Evolutionary conservation across 2,329 filamentous ascomycete genomes (phyloP).

Genomic region (Scleromitrula shiraiana): DNA sequence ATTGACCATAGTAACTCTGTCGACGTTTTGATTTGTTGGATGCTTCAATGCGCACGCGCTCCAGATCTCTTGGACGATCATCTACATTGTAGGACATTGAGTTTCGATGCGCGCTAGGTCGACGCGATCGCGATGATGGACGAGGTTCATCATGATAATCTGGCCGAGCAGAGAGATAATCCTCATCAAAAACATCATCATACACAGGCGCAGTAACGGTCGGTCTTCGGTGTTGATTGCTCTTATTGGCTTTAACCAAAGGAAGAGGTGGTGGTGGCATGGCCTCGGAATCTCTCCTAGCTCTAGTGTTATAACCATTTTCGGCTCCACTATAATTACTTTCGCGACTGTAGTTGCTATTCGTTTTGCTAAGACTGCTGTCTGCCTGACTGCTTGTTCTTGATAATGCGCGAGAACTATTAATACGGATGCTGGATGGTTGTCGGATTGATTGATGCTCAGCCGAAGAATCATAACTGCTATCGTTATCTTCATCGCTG

Average conservation of each 20-base stretch:
- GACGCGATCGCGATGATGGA: conserved; percentile 13
- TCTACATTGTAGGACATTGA: conserved; percentile 26
- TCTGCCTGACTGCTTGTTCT: conserved; percentile 1
- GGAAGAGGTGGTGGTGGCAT: conserved; percentile 24
- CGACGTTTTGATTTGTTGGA: conserved; percentile 23
- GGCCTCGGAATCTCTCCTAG: conserved; percentile 16
- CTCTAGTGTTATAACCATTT: conserved; percentile 8
- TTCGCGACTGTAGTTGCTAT: conserved; percentile 6
- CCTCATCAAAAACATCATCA: not conserved
- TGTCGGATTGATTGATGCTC: not conserved
- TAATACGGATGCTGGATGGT: conserved; percentile 7
- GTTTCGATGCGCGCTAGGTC: conserved; percentile 20
- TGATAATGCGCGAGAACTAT: conserved; percentile 1
- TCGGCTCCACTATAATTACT: conserved; percentile 7
- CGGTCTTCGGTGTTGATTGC: not conserved
- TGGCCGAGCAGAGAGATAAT: not conserved
- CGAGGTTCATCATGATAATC: conserved; percentile 5
- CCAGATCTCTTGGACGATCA: conserved; percentile 7
- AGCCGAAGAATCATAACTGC: not conserved
- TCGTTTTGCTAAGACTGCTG: conserved; percentile 4
- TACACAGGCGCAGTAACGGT: conserved; percentile 1
- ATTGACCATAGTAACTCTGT: conserved; percentile 24
- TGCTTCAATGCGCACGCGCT: conserved; percentile 18
- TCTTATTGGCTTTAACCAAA: not conserved
- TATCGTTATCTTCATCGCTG: conserved; percentile 6